phyloP scores from a whole-genome alignment of 2,329 filamentous ascomycete species.

The Biscogniauxia marginata region DNA sequence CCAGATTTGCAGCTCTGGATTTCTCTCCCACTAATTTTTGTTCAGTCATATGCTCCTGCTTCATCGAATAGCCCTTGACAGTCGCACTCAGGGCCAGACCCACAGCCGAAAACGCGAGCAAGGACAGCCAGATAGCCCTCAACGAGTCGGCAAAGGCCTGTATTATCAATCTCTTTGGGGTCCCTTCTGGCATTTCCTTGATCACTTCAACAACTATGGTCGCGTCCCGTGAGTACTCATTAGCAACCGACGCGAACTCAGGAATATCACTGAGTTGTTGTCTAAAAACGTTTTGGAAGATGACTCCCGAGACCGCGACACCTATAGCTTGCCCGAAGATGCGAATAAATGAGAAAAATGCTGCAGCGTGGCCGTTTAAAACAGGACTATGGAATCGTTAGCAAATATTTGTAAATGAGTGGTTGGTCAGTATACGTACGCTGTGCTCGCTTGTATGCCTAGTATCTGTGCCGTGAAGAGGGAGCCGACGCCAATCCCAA shows the following conservation, averaged over 20 bases:
- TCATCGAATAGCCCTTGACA: neutral
- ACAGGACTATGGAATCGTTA: neutral
- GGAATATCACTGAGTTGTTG: conserved; percentile 48
- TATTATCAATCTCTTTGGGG: neutral
- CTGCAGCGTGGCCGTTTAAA: neutral
- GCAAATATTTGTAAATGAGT: neutral
- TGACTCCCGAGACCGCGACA: conserved; percentile 64
- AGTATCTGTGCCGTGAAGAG: conserved; percentile 64
- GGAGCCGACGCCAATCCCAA: conserved; percentile 62
- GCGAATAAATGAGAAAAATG: conserved; percentile 51
- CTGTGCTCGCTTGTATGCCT: conserved; percentile 60
- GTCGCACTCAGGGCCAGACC: neutral
- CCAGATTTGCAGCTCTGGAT: neutral
- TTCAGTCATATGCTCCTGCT: neutral
- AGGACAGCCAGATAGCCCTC: neutral
- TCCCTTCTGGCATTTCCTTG: conserved; percentile 44
- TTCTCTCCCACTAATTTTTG: neutral
- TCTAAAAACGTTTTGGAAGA: conserved; percentile 66
- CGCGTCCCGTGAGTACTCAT: conserved; percentile 54
- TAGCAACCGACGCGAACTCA: conserved; percentile 39
- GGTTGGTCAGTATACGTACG: conserved; percentile 13
- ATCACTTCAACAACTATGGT: conserved; percentile 56
- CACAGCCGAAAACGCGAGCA: neutral
- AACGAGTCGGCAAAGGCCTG: neutral
- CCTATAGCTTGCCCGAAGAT: conserved; percentile 65